phyloP scores from a whole-genome alignment of 1,284 basidiomycete species.

The Leccinum colubrinum region DNA sequence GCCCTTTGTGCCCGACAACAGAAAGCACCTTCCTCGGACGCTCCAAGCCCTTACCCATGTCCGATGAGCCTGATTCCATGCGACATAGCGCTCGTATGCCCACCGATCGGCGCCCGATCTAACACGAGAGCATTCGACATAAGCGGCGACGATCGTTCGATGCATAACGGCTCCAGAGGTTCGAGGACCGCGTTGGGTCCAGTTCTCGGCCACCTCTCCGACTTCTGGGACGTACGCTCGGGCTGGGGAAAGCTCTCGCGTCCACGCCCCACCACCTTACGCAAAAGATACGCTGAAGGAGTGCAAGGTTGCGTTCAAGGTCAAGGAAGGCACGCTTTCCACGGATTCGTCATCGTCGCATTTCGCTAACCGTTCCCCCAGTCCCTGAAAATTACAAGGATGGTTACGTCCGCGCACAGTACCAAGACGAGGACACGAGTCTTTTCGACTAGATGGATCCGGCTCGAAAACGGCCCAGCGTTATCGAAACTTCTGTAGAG shows the following conservation, averaged over 20 bases:
- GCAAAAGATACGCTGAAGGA: conserved; percentile 55
- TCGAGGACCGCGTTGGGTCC: conserved; percentile 17
- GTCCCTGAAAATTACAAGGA: too few relatives aligned
- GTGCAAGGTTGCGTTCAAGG: conserved; percentile 66
- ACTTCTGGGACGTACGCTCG: conserved; percentile 16
- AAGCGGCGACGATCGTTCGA: conserved; percentile 29
- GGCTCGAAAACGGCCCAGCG: too few relatives aligned
- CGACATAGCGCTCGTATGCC: conserved; percentile 18
- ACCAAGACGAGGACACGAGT: too few relatives aligned
- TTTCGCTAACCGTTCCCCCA: too few relatives aligned
- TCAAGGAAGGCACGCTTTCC: conserved; percentile 62
- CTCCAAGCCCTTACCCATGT: conserved; percentile 17
- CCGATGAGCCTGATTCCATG: conserved; percentile 29
- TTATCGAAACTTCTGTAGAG: conserved; percentile 38
- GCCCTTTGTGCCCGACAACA: conserved; percentile 24
- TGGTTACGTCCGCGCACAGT: too few relatives aligned
- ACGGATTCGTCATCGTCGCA: too few relatives aligned
- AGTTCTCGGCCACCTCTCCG: conserved; percentile 11
- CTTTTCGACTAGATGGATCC: too few relatives aligned
- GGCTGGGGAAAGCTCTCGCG: conserved; percentile 16
- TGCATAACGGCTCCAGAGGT: conserved; percentile 13
- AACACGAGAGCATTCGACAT: conserved; percentile 28
- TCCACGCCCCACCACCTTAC: conserved; percentile 26
- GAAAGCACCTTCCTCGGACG: conserved; percentile 23
- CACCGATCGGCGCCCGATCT: conserved; percentile 22